Evolutionary conservation across 805 yeast species (phyloP), one percentile per base, ranked within the genome.

Genomic region (Ogataea paraovalis): DNA sequence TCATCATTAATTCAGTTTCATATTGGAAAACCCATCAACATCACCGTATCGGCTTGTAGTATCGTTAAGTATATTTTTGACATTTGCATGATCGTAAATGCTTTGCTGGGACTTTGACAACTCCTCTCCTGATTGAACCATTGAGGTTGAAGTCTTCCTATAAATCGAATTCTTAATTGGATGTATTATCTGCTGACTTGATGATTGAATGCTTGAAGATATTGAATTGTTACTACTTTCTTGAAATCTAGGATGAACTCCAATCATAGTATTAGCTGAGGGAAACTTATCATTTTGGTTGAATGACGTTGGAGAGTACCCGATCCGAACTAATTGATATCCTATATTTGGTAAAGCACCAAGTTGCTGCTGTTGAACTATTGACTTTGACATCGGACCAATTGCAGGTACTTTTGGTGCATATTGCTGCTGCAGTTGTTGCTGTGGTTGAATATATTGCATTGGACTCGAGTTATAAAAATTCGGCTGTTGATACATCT

Each of bases 111-210:
- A 45, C 25, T 48, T 42, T 23, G 51, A 42, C 40, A 57, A 41
- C 38, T 55, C 59, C 36, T 53, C 57, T 10, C 57, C 57, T 7
- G 59, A 55, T 41, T 55, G 57, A 27, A 54, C 32, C n/a, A 56
- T 49, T 27, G 58, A 51, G 8, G 55, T 53, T 7, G 60, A 54
- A 13, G 58, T 46, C 28, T 56, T 54, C 43, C 57, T 44, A 41
- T 56, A 53, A 21, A 53, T 49, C 30, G 57, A 44, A 41, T 53
- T 49, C 41, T 56, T 56, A 38, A 52, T 52, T 36, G 59, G 51
- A 28, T 46, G 34, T 36, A 56, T 53, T 16, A 50, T 41, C 19
- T 51, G 55, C 39, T 47, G 55, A 14, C 30, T 46, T 33, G 38
- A 42, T 33, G 38, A 42, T 36, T 25, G 38, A 34, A 16, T 16